A percentile compares a stretch with the other conserved stretches of the same genome.
Evolutionary conservation across 192 early-diverging fungal species (phyloP).

Genomic region (Backusella macrospora): DNA sequence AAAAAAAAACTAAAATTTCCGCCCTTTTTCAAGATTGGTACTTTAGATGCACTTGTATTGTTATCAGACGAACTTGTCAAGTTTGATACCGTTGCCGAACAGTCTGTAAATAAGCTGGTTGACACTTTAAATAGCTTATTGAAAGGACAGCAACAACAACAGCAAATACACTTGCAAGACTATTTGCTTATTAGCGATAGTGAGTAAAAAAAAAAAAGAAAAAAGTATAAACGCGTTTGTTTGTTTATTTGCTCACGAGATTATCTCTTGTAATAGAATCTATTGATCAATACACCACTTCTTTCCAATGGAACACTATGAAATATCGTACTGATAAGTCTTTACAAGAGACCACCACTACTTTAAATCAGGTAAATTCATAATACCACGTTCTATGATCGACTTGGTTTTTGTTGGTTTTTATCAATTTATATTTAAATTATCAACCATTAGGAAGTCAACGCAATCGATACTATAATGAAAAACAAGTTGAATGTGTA

Average conservation of each 20-base stretch:
- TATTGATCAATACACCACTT: conserved; percentile 84
- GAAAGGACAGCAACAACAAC: conserved; percentile 50
- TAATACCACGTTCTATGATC: background rate
- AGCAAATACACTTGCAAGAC: conserved; percentile 53
- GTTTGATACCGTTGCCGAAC: conserved; percentile 77
- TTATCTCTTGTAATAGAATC: conserved; percentile 58
- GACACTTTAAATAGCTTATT: conserved; percentile 84
- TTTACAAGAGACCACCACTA: conserved; percentile 78
- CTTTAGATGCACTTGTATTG: conserved; percentile 89
- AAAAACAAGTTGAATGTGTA: conserved; percentile 91
- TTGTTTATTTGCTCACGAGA: conserved; percentile 9
- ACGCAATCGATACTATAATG: conserved; percentile 84
- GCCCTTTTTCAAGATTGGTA: conserved; percentile 76
- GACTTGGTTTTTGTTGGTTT: too few relatives aligned
- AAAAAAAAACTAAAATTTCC: background rate
- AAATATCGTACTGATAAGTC: conserved; percentile 96
- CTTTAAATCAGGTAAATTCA: conserved; percentile 71
- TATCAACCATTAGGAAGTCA: conserved; percentile 71
- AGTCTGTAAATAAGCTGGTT: conserved; percentile 75
- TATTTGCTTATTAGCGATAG: conserved; percentile 82
- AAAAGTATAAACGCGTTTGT: background rate
- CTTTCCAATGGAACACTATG: conserved; percentile 95
- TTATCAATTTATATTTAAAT: background rate
- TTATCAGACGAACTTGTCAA: conserved; percentile 96
- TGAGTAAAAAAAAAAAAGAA: conserved; percentile 44